phyloP scores from a whole-genome alignment of 371 early-diverging fungal genomes.

The Circinella minor region DNA sequence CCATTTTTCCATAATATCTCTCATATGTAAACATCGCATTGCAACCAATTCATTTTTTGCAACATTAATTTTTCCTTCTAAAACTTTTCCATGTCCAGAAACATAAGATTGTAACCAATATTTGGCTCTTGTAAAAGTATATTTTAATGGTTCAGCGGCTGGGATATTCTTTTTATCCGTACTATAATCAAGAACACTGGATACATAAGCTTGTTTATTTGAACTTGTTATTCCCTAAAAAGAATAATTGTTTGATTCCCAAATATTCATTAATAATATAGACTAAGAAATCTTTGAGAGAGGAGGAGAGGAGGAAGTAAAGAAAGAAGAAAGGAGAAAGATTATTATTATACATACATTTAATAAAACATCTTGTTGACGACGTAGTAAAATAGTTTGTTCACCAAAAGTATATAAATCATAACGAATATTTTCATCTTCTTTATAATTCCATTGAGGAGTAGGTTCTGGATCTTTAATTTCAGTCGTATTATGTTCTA shows the following conservation, averaged over 20 bases:
- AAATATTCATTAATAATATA: too few species aligned
- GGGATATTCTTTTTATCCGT: neutral
- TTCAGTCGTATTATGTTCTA: neutral
- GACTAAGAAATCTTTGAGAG: too few species aligned
- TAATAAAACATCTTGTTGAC: neutral
- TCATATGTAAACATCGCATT: neutral
- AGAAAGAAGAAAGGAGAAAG: too few species aligned
- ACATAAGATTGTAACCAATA: slow-evolving; percentile 1
- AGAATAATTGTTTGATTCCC: too few species aligned
- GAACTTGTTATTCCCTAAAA: neutral
- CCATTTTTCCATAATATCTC: neutral
- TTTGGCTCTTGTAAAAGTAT: neutral
- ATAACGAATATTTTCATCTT: slow-evolving; percentile 2
- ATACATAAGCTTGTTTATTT: neutral
- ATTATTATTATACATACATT: too few species aligned
- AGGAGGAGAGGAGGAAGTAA: too few species aligned
- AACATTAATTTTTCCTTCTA: neutral
- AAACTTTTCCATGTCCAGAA: neutral
- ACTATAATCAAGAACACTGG: neutral
- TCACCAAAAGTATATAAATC: neutral
- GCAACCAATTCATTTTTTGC: neutral
- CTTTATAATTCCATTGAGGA: neutral
- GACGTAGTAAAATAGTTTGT: neutral
- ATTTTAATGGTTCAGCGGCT: neutral
- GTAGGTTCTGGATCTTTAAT: too few species aligned